Percentiles rank a stretch among this genome's conserved stretches.
These are phyloP conservation scores for Wolfiporia cocos DNA, from an alignment of 1,284 basidiomycete genomes.

Conservation along the genomic window DNA sequence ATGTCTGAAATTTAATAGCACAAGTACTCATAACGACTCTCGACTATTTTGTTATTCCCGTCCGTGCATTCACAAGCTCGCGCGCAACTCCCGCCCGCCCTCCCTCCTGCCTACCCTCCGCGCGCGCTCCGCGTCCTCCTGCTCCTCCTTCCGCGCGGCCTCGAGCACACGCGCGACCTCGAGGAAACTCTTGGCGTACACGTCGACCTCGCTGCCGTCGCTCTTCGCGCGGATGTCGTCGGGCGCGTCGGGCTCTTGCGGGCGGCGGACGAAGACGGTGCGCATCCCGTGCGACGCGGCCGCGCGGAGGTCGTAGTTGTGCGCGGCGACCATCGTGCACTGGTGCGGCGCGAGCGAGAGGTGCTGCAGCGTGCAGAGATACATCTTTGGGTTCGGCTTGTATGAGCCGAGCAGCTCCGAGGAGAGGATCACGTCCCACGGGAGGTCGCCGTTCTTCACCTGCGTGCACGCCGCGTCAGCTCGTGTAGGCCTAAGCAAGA, in stretches of 20 bases:
- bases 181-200: conserved; percentile 22
- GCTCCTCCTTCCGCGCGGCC: background rate
- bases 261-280: conserved; percentile 48
- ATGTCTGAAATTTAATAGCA: too few relatives aligned
- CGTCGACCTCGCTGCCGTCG: conserved; percentile 26
- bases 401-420: conserved; percentile 51
- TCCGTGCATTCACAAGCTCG: too few relatives aligned
- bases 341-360: conserved; percentile 43
- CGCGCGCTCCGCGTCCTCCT: too few relatives aligned
- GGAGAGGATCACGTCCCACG: conserved; percentile 60
- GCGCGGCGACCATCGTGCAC: conserved; percentile 60
- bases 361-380: conserved; percentile 42
- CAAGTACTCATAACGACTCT: too few relatives aligned
- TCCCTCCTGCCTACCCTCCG: too few relatives aligned
- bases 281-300: conserved; percentile 49
- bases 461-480: conserved; percentile 19
- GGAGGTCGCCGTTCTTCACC: conserved; percentile 54
- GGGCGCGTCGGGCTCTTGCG: conserved; percentile 33
- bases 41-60: too few relatives aligned
- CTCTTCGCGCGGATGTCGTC: conserved; percentile 17
- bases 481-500: too few relatives aligned
- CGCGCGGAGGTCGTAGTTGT: conserved; percentile 48
- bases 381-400: conserved; percentile 56
- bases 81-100: too few relatives aligned
- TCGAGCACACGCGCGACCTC: conserved; percentile 17